Conservation (phyloP, 768 basidiomycete genomes). For the Cystofilobasidium capitatum region DNA sequence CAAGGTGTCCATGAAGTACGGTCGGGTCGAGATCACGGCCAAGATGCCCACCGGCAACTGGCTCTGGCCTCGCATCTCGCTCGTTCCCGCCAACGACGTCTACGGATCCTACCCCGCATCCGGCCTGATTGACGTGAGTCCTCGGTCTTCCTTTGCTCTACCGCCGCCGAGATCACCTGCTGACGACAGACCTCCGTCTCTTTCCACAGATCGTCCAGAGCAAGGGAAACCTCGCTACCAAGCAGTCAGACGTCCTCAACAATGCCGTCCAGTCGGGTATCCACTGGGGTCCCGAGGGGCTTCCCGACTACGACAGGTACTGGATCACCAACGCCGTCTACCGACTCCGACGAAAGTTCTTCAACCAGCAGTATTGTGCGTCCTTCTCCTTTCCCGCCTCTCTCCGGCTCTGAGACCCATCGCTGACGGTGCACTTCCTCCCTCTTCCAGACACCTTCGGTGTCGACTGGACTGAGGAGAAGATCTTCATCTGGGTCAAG, state of each 20-base stretch:
- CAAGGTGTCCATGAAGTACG: constrained; percentile 19
- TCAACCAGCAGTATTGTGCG: constrained; percentile 62
- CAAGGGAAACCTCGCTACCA: constrained; percentile 50
- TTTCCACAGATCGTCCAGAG: constrained; percentile 49
- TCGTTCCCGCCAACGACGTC: constrained; percentile 3
- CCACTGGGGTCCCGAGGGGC: constrained; percentile 54
- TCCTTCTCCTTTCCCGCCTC: constrained; percentile 39
- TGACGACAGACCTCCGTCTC: background rate
- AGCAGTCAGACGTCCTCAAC: constrained; percentile 45
- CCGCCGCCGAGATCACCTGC: background rate
- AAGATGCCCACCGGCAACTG: constrained; percentile 29
- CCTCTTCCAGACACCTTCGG: constrained; percentile 16
- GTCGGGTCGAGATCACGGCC: constrained; percentile 14
- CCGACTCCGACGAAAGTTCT: constrained; percentile 54
- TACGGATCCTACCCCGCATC: constrained; percentile 20
- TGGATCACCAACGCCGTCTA: constrained; percentile 69
- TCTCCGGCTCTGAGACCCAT: too few relatives aligned
- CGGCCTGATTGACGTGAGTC: constrained; percentile 15
- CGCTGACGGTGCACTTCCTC: background rate
- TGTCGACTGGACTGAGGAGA: constrained; percentile 17
- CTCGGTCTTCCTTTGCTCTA: background rate
- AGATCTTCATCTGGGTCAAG: constrained; percentile 19
- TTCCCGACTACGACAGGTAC: constrained; percentile 50
- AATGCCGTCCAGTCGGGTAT: constrained; percentile 51
- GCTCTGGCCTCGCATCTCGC: constrained; percentile 26